Conservation (phyloP, 108 stramenopile species). For the Nannochloropsis oceanica region DNA sequence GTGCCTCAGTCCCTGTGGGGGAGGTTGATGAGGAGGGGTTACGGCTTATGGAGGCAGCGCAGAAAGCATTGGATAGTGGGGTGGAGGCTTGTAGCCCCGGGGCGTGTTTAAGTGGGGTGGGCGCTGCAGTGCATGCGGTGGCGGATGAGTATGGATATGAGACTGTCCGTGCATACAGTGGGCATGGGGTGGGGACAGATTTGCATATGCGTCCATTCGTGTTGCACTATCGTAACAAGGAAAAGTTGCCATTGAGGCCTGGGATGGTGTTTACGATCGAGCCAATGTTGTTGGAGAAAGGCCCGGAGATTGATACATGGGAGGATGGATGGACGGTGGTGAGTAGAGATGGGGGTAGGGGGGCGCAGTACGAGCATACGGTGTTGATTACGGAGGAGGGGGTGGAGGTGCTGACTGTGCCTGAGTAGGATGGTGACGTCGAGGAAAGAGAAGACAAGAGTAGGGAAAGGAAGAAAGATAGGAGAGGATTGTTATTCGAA, state of each 20-base stretch:
- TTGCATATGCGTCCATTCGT: constrained; percentile 35
- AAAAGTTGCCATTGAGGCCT: constrained; percentile 4
- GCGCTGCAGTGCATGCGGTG: constrained; percentile 17
- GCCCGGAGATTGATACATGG: constrained; percentile 21
- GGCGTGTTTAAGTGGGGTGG: constrained; percentile 27
- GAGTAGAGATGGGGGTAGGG: constrained; percentile 29
- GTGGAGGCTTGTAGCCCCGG: constrained; percentile 29
- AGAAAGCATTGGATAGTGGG: constrained; percentile 17
- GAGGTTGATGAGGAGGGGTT: background rate
- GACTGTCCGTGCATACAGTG: constrained; percentile 27
- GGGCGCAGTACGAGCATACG: constrained; percentile 34
- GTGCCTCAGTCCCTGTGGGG: constrained; percentile 30
- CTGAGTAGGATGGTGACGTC: background rate
- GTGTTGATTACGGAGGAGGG: constrained; percentile 35
- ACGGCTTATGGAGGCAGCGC: background rate
- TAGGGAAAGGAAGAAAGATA: too few species aligned
- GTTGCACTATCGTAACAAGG: constrained; percentile 19
- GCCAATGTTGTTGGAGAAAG: constrained; percentile 27
- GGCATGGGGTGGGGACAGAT: constrained; percentile 21
- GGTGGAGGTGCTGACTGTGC: constrained; percentile 27
- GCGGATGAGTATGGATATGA: constrained; percentile 27
- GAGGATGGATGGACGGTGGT: constrained; percentile 31
- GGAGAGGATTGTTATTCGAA: too few species aligned
- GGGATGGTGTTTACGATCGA: constrained; percentile 40
- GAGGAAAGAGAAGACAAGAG: background rate